A percentile compares a stretch with the other conserved stretches of the same genome.
These are phyloP conservation scores for Taphrina flavorubra DNA, from an alignment of 1,139 yeast genomes.

Conservation along the genomic window DNA sequence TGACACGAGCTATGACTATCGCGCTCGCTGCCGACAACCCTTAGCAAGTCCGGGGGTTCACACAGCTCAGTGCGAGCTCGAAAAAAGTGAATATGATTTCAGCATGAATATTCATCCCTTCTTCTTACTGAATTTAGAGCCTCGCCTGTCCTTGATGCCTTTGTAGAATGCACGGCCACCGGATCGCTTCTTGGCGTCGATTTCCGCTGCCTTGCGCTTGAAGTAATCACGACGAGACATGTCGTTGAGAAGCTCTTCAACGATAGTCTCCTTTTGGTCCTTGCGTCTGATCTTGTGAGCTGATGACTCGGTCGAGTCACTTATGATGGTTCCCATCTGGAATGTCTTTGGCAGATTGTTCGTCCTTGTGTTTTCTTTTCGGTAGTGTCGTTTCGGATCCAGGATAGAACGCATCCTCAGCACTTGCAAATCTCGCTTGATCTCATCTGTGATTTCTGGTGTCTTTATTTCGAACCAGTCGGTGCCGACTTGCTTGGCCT, in stretches of 20 bases:
- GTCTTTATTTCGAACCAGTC: constrained; percentile 87
- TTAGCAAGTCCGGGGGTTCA: too few species aligned
- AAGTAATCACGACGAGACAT: constrained; percentile 74
- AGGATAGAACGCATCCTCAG: constrained; percentile 86
- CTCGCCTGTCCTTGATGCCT: constrained; percentile 67
- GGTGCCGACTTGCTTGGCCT: constrained; percentile 53
- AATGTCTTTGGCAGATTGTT: constrained; percentile 82
- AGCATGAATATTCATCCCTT: constrained; percentile 6
- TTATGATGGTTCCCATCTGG: constrained; percentile 86
- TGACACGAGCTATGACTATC: too few species aligned
- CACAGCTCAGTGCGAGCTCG: too few species aligned
- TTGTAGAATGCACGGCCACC: constrained; percentile 76
- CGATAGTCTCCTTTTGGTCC: constrained; percentile 76
- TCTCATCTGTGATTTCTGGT: constrained; percentile 73
- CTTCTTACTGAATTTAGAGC: constrained; percentile 50
- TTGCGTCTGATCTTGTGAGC: constrained; percentile 71
- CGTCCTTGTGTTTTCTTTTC: constrained; percentile 50
- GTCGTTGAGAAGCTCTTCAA: constrained; percentile 82
- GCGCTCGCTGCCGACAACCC: too few species aligned
- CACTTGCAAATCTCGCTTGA: constrained; percentile 77
- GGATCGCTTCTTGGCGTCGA: constrained; percentile 73
- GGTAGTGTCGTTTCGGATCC: constrained; percentile 95
- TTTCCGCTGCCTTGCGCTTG: constrained; percentile 80
- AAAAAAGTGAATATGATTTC: background rate
- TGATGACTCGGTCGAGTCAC: constrained; percentile 79